A percentile compares a stretch with the other conserved stretches of the same genome.
These are phyloP conservation scores for Clavispora santaluciae DNA, from an alignment of 805 yeast genomes.

Conservation along the genomic window DNA sequence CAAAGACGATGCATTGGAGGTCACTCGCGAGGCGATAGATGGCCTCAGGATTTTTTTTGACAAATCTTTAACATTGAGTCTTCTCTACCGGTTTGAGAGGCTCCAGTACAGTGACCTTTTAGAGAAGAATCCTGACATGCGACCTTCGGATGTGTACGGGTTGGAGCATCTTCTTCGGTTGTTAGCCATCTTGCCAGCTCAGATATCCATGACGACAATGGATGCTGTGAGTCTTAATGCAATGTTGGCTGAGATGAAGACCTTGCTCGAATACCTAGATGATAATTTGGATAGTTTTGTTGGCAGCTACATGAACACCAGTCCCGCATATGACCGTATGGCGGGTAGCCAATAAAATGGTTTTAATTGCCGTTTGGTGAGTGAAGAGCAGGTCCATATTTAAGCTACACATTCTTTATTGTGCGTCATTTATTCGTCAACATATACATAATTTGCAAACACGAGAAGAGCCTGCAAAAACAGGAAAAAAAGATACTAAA, in stretches of 20 bases:
- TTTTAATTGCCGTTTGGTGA: background rate
- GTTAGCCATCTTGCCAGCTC: slow-evolving; percentile 73
- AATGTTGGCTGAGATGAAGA: slow-evolving; percentile 51
- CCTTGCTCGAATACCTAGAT: slow-evolving; percentile 49
- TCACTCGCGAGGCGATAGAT: slow-evolving; percentile 59
- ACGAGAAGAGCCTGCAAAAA: background rate
- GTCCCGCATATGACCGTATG: slow-evolving; percentile 37
- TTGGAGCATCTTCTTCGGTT: slow-evolving; percentile 77
- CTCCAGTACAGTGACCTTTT: slow-evolving; percentile 60
- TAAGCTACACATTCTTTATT: background rate
- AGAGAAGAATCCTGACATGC: slow-evolving; percentile 34
- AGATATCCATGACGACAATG: slow-evolving; percentile 75
- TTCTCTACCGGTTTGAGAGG: slow-evolving; percentile 73
- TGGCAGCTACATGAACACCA: slow-evolving; percentile 34
- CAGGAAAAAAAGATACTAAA: slow-evolving; percentile 4
- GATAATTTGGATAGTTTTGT: slow-evolving; percentile 32
- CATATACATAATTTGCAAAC: slow-evolving; percentile 3
- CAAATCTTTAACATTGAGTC: slow-evolving; percentile 59
- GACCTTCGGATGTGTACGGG: slow-evolving; percentile 47
- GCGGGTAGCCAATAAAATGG: slow-evolving; percentile 5
- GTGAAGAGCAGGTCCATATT: background rate
- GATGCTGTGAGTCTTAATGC: slow-evolving; percentile 64
- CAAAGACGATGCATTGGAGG: slow-evolving; percentile 11
- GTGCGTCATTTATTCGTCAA: slow-evolving; percentile 2
- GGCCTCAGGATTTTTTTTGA: slow-evolving; percentile 77